Conservation (phyloP, 1,139 yeast species). For the Pichia kudriavzevii region DNA sequence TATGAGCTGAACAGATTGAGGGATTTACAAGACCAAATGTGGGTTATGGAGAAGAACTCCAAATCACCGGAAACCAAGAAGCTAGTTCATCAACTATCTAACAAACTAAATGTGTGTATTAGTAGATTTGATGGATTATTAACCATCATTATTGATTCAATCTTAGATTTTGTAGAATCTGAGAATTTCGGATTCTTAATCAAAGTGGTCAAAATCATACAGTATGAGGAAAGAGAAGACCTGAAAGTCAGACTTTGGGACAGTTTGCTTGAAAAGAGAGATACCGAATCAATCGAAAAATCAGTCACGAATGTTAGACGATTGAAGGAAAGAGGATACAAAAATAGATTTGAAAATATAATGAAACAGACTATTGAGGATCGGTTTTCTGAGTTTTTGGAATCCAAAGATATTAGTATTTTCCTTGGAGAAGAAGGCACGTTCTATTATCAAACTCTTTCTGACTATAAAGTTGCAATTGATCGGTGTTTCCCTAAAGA, state of each 20-base stretch:
- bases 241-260: conserved; percentile 47
- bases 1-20: conserved; percentile 61
- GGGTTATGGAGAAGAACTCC: conserved; percentile 36
- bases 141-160: conserved; percentile 37
- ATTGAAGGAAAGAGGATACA: conserved; percentile 49
- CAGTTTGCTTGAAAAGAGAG: conserved; percentile 23
- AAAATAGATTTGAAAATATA: conserved; percentile 52
- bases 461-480: conserved; percentile 54
- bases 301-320: conserved; percentile 21
- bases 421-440: conserved; percentile 60
- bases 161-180: conserved; percentile 30
- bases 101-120: conserved; percentile 42
- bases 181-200: conserved; percentile 57
- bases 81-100: conserved; percentile 55
- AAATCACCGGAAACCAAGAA: conserved; percentile 56
- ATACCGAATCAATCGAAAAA: conserved; percentile 14
- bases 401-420: conserved; percentile 37
- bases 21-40: conserved; percentile 70
- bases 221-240: conserved; percentile 75
- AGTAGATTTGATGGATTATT: conserved; percentile 60
- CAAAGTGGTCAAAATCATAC: conserved; percentile 68
- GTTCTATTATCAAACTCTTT: conserved; percentile 80
- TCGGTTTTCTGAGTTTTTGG: conserved; percentile 33
- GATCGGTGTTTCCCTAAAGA: conserved; percentile 48
- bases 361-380: conserved; percentile 49